Evolutionary conservation across 2,329 filamentous ascomycete species (phyloP), one percentile per base, ranked within the genome.

Genomic region (Zasmidium citrigriseum): DNA sequence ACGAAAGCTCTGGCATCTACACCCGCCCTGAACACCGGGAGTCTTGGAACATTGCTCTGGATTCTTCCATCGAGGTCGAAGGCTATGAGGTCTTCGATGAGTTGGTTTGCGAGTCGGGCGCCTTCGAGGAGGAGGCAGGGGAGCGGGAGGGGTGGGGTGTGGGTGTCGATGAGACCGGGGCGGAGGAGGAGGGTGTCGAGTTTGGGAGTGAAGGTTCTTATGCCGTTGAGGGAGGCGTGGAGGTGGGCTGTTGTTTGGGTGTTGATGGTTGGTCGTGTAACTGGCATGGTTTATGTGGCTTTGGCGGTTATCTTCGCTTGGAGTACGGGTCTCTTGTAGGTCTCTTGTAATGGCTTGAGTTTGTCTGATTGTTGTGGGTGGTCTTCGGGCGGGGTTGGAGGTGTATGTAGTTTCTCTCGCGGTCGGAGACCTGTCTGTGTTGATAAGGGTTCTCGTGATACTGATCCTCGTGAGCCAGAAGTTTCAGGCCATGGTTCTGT

Each of bases 1-100:
- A 52, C 50, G 23, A 52, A 52, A 16, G 50, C 50, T 14, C 50
- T 44, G n/a, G 18, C 21, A 4, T 45, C 29, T 5, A 52, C 20
- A 2, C 50, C 50, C 3, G 20, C 34, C 12, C 34, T 18, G 2
- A 52, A 24, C 3, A 52, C 5, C 7, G 10, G 21, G 20, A 45
- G 21, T 44, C 50, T 18, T 5, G 50, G 25, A n/a, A 52, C 23
- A 12, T 14, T 14, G 20, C 38, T 4, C 4, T 24, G 2, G 3
- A 9, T 21, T 10, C 29, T 3, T 29, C 18, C 29, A 5, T 22
- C 2, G 3, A 12, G 2, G 50, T 52, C 50, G 50, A 44, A 52
- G 29, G 50, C 18, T n/a, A 44, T 21, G 50, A 52, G 18, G 34
- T 52, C n/a, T 52, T 44, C 50, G 29, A 52, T n/a, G 34, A 52